A percentile compares a stretch with the other conserved stretches of the same genome.
Conservation (phyloP, 305 asterid genomes). For the Solanum hybrid region DNA sequence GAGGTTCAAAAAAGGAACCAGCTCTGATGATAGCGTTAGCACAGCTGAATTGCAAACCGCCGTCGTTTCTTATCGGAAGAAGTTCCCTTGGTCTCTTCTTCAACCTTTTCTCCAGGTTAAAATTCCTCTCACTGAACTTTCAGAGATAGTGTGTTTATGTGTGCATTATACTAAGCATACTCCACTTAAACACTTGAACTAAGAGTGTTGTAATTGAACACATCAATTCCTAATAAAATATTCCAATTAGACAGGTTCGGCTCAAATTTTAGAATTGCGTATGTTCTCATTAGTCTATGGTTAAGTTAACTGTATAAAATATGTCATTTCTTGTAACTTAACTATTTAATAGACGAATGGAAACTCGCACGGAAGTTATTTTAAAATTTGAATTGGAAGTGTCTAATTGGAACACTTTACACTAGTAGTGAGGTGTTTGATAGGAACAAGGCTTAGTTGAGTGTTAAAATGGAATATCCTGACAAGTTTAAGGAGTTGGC, state of each 20-base stretch:
- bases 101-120: constrained; percentile 73
- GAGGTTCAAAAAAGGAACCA: constrained; percentile 45
- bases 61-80: constrained; percentile 70
- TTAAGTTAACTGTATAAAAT: background rate
- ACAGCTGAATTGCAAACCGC: constrained; percentile 83
- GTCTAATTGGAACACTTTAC: background rate
- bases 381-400: background rate
- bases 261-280: background rate
- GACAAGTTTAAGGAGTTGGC: background rate
- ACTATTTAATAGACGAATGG: background rate
- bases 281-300: background rate
- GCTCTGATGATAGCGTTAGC: constrained; percentile 8
- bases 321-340: background rate
- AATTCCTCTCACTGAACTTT: background rate
- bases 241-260: background rate
- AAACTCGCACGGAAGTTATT: background rate
- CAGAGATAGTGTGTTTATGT: background rate
- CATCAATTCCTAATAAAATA: background rate
- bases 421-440: background rate
- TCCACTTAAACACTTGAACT: background rate
- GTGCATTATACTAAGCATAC: background rate
- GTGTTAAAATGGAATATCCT: background rate
- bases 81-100: constrained; percentile 86
- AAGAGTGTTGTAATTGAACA: background rate
- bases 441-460: background rate